phyloP scores from a whole-genome alignment of 257 asterid species.

The Fraxinus cuspidata region DNA sequence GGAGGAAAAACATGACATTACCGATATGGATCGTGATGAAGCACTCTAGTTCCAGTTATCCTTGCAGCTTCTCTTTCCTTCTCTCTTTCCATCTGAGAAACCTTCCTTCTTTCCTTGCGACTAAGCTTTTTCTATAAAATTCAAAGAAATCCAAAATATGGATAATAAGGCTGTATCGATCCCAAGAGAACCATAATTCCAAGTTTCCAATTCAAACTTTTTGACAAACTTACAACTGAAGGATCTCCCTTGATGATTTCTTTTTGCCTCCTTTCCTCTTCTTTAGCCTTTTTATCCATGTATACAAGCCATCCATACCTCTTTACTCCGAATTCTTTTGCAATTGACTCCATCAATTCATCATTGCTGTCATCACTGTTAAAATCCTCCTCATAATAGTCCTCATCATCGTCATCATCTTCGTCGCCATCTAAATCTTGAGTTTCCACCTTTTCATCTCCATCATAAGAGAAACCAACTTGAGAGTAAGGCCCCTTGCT shows the following conservation, averaged over 20 bases:
- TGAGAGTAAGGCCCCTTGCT: conserved; percentile 92
- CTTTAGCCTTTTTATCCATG: conserved; percentile 98
- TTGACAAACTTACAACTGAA: conserved; percentile 67
- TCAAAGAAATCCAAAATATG: conserved; percentile 12
- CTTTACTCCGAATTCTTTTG: conserved; percentile 94
- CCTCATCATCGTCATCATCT: conserved; percentile 83
- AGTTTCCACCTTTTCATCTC: conserved; percentile 63
- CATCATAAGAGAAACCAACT: conserved; percentile 96
- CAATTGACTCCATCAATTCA: conserved; percentile 92
- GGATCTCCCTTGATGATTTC: conserved; percentile 98
- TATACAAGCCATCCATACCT: conserved; percentile 96
- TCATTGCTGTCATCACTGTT: conserved; percentile 96
- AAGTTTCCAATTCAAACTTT: background rate
- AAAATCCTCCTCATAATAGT: conserved; percentile 78
- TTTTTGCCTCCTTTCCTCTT: conserved; percentile 91
- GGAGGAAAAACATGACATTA: conserved; percentile 26
- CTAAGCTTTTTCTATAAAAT: conserved; percentile 79
- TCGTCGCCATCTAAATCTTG: conserved; percentile 77
- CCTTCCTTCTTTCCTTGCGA: conserved; percentile 96
- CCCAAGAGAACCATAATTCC: conserved; percentile 12
- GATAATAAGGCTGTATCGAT: background rate
- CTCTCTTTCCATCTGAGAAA: conserved; percentile 87
- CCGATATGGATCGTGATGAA: conserved; percentile 92
- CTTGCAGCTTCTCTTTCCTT: conserved; percentile 88
- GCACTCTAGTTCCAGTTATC: conserved; percentile 71